phyloP scores from a whole-genome alignment of 2,329 filamentous ascomycete species.

The Rhexocercosporidium sp. region DNA sequence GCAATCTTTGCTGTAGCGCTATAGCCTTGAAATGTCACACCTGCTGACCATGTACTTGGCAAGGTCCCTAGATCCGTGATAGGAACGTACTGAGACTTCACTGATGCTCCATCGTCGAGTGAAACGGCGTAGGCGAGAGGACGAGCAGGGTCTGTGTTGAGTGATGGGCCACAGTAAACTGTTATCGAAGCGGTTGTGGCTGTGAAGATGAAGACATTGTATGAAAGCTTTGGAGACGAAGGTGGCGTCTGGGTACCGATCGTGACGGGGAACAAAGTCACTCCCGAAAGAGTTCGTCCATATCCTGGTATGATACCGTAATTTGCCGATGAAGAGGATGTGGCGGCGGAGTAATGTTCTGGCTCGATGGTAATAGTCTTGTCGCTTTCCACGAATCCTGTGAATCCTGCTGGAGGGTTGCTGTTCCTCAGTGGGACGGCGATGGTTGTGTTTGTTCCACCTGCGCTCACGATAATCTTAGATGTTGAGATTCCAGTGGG shows the following conservation, averaged over 20 bases:
- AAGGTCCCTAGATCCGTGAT: constrained; percentile 26
- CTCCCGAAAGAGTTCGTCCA: constrained; percentile 61
- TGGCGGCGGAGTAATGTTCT: constrained; percentile 51
- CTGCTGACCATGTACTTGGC: constrained; percentile 25
- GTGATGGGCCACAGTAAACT: constrained; percentile 55
- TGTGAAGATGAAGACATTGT: constrained; percentile 64
- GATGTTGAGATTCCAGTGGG: constrained; percentile 17
- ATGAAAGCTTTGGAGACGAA: constrained; percentile 61
- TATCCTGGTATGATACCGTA: constrained; percentile 59
- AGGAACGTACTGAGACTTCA: constrained; percentile 41
- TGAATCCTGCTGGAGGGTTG: constrained; percentile 4
- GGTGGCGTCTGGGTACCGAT: constrained; percentile 53
- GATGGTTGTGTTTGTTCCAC: constrained; percentile 14
- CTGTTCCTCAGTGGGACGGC: constrained; percentile 20
- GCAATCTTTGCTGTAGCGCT: constrained; percentile 28
- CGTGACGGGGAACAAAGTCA: constrained; percentile 59
- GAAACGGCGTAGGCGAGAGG: constrained; percentile 56
- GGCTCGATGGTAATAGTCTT: constrained; percentile 58
- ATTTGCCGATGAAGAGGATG: constrained; percentile 42
- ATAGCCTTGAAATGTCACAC: constrained; percentile 23
- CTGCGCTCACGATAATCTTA: constrained; percentile 17
- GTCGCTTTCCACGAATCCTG: constrained; percentile 27
- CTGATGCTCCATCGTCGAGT: constrained; percentile 45
- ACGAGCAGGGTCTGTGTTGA: constrained; percentile 54
- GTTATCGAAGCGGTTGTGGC: constrained; percentile 46